A percentile compares a stretch with the other conserved stretches of the same genome.
These are phyloP conservation scores for Stephanodiscus minutulus DNA, from an alignment of 108 stramenopile species.

Conservation along the genomic window DNA sequence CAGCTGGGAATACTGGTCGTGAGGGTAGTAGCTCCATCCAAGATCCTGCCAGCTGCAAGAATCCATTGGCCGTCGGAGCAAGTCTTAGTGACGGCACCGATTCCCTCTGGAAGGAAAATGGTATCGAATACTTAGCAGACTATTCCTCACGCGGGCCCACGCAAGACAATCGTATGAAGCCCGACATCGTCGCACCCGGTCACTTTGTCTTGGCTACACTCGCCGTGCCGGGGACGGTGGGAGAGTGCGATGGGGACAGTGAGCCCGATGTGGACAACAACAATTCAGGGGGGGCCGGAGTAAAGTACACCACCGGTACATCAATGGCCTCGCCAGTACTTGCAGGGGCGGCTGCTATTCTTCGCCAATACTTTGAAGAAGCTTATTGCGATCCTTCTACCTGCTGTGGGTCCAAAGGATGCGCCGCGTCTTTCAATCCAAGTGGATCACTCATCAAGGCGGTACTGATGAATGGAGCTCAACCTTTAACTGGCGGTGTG, in stretches of 20 bases:
- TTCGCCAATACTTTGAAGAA: constrained; percentile 79
- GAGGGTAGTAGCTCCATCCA: constrained; percentile 52
- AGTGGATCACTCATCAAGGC: constrained; percentile 77
- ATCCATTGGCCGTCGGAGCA: constrained; percentile 65
- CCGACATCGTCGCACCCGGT: constrained; percentile 82
- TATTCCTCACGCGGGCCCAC: constrained; percentile 75
- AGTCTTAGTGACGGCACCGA: constrained; percentile 47
- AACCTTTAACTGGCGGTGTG: constrained; percentile 46
- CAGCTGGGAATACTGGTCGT: constrained; percentile 74
- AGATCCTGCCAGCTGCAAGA: constrained; percentile 71
- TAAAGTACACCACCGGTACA: constrained; percentile 48
- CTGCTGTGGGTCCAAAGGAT: constrained; percentile 53
- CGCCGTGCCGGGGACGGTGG: constrained; percentile 34
- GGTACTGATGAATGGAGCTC: constrained; percentile 67
- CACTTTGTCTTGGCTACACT: constrained; percentile 59
- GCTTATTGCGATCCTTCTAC: constrained; percentile 49
- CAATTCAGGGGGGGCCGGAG: constrained; percentile 11
- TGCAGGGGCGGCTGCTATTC: constrained; percentile 75
- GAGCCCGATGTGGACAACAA: constrained; percentile 16
- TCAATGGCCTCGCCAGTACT: constrained; percentile 80
- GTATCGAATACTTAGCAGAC: constrained; percentile 61
- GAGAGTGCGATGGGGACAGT: constrained; percentile 44
- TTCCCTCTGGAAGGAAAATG: constrained; percentile 32
- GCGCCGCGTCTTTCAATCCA: constrained; percentile 57
- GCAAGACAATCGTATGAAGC: constrained; percentile 75